Percentiles rank a stretch among this genome's conserved stretches.
Conservation (phyloP, 2,329 filamentous ascomycete genomes). For the Colletotrichum sp. region DNA sequence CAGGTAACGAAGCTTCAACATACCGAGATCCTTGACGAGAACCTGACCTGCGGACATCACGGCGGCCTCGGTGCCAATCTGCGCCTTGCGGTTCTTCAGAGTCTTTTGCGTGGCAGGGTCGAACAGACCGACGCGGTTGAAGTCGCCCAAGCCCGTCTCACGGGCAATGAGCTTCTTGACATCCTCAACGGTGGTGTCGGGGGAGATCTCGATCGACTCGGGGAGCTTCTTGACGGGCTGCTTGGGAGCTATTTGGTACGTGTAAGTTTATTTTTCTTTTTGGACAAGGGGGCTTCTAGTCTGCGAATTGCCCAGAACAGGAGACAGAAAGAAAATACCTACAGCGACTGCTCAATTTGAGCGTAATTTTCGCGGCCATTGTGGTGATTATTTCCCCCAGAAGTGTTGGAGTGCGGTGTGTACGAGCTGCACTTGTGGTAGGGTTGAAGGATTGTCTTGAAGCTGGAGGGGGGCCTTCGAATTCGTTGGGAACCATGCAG, state of each 20-base stretch:
- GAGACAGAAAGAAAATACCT: constrained; percentile 12
- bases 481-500: not conserved
- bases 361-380: constrained; percentile 37
- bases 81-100: constrained; percentile 65
- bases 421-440: not conserved
- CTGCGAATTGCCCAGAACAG: not conserved
- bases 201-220: constrained; percentile 50
- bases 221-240: constrained; percentile 62
- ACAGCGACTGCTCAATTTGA: constrained; percentile 50
- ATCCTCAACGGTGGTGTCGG: constrained; percentile 63
- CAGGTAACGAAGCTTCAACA: constrained; percentile 24
- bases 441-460: not conserved
- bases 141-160: constrained; percentile 55
- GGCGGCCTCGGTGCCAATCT: constrained; percentile 52
- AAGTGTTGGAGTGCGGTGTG: not conserved
- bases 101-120: constrained; percentile 66
- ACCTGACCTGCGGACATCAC: constrained; percentile 61
- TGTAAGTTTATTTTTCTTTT: not conserved
- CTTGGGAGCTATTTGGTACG: constrained; percentile 42
- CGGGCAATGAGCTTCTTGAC: constrained; percentile 62
- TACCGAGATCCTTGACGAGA: constrained; percentile 93
- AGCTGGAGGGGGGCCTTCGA: not conserved
- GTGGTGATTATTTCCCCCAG: not conserved
- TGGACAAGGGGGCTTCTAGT: not conserved
- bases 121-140: constrained; percentile 67